Conservation (phyloP, 768 basidiomycete genomes). For the Hericium coralloides region DNA sequence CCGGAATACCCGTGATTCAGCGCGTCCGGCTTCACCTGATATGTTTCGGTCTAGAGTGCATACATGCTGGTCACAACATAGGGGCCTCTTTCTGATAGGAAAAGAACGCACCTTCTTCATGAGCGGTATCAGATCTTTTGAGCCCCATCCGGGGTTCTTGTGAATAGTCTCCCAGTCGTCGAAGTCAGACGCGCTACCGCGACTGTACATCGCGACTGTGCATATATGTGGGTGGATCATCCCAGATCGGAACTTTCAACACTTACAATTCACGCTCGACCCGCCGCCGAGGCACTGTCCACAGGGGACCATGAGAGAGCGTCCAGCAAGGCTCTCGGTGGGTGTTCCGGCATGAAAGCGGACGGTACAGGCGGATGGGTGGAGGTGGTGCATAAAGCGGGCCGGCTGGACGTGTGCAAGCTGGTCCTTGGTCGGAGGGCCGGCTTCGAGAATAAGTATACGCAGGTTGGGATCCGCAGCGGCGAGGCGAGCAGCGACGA, state of each 20-base stretch:
- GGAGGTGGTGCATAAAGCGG: conserved; percentile 36
- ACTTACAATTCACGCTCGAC: conserved; percentile 48
- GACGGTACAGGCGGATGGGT: conserved; percentile 30
- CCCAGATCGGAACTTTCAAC: background rate
- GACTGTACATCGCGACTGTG: conserved; percentile 40
- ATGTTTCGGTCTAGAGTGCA: conserved; percentile 27
- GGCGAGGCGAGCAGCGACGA: conserved; percentile 47
- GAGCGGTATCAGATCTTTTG: conserved; percentile 45
- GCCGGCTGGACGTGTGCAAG: conserved; percentile 44
- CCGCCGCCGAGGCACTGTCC: conserved; percentile 54
- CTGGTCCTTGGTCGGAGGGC: conserved; percentile 39
- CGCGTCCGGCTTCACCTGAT: conserved; percentile 20
- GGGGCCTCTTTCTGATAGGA: background rate
- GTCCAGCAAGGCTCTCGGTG: conserved; percentile 35
- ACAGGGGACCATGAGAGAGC: conserved; percentile 32
- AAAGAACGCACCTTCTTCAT: conserved; percentile 38
- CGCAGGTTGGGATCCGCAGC: conserved; percentile 43
- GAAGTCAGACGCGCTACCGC: conserved; percentile 53
- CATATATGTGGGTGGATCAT: conserved; percentile 15
- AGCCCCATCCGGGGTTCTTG: conserved; percentile 53
- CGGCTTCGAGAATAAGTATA: conserved; percentile 54
- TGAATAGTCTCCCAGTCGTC: conserved; percentile 48
- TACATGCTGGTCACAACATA: no score
- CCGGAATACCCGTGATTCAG: conserved; percentile 37
- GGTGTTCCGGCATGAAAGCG: conserved; percentile 30